These are phyloP conservation scores for Hsuehochloa calcarea DNA, from an alignment of 176 grass and related monocot species.

Conservation along the genomic window DNA sequence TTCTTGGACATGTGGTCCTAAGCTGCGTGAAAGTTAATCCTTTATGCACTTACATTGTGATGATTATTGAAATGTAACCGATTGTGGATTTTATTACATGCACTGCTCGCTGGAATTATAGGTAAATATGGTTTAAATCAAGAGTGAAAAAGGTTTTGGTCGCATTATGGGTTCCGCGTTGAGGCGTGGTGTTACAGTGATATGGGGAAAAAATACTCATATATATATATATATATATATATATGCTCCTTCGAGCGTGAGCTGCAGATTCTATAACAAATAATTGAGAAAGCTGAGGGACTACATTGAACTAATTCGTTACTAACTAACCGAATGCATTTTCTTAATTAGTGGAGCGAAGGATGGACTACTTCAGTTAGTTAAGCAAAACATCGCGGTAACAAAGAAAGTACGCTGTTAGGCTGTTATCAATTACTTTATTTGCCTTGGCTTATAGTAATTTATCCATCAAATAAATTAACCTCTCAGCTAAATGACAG, in stretches of 20 bases:
- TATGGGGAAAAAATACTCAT: background rate
- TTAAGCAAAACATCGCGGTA: background rate
- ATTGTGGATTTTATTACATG: too few species aligned
- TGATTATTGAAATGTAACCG: too few species aligned
- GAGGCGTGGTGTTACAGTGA: too few species aligned
- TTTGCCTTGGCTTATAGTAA: background rate
- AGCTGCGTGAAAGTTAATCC: too few species aligned
- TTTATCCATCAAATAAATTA: background rate
- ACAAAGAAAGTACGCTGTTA: background rate
- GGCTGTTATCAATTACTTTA: background rate
- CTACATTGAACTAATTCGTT: background rate
- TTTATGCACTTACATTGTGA: too few species aligned
- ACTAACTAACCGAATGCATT: background rate
- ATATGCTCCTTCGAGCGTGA: too few species aligned
- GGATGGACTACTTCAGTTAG: background rate
- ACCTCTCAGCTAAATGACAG: background rate
- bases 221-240: background rate
- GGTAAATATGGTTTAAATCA: too few species aligned
- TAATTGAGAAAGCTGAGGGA: background rate
- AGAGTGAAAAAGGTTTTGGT: too few species aligned
- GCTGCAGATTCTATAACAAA: too few species aligned
- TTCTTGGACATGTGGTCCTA: too few species aligned
- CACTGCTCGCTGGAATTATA: too few species aligned
- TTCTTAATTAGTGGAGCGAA: background rate
- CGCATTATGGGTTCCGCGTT: too few species aligned